Base-by-base conservation (phyloP, 331 rosid species). In the Rosa hybrid region DNA sequence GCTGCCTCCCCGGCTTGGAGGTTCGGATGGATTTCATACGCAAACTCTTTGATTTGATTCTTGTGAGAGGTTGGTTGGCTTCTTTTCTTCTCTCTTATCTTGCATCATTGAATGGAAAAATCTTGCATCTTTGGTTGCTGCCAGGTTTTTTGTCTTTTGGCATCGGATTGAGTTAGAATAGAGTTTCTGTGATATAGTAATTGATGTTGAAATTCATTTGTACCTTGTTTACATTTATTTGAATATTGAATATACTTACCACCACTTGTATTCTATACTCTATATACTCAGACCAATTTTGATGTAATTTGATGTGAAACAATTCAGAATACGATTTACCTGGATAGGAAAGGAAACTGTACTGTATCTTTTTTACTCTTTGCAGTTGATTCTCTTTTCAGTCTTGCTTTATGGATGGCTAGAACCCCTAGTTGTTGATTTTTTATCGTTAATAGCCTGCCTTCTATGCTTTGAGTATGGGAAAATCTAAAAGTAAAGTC, bases 181-280 rank as follows among this genome's bases (percentile, higher is more conserved):
- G 48, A 30, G 20, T 76, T 63, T 76, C 41, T 76, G 71, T 62
- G 71, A 45, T 68, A 63, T 76, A 63, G 80, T 30, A 30, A 27
- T 42, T 75, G 71, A 42, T 64, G 65, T 60, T 59, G 56, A 75
- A 23, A 60, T 76, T 46, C 72, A 76, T 62, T 62, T 76, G 71
- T 63, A 76, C 10, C 48, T 48, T 7, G 72, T 42, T 72, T 79
- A 75, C 81, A 81, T 69, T 81, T 81, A 9, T 72, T 20, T 73
- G 39, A 84, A 72, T 77, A 68, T 81, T 86, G 80, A 76, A 80
- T 79, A 83, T 79, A 84, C 84, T 83, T 78, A 86, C 86, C 79
- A 30, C 83, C 70, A 68, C 83, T 74, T 89, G 86, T 30, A 30
- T 30, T 30, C 34, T 30, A 39, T 71, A 64, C 44, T 17, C 62